A percentile compares a stretch with the other conserved stretches of the same genome.
Evolutionary conservation across 129 eudicot species (phyloP).

Genomic region (Heracleum sosnowskyi): DNA sequence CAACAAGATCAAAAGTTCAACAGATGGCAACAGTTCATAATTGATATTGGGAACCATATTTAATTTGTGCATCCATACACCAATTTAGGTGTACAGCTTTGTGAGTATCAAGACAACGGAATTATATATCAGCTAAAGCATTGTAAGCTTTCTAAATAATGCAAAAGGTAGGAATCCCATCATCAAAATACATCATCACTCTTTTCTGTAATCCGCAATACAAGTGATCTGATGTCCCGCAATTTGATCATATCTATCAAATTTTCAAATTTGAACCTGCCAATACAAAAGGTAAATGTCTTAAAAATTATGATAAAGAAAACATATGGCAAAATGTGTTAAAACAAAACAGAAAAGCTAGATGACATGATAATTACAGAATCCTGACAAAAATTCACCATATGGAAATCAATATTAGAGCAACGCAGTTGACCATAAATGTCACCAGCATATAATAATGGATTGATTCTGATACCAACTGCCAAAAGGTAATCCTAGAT

Average conservation of each 20-base stretch:
- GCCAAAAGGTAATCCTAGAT: neutral
- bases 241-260: neutral
- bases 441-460: neutral
- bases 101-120: neutral
- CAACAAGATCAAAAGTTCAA: neutral
- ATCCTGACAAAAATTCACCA: neutral
- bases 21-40: neutral
- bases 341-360: neutral
- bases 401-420: neutral
- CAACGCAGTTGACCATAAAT: neutral
- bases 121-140: neutral
- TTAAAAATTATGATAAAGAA: neutral
- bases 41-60: neutral
- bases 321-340: neutral
- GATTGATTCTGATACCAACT: neutral
- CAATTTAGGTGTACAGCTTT: conserved; percentile 1
- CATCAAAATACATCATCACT: neutral
- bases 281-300: neutral
- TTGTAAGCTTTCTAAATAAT: neutral
- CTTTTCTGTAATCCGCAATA: neutral
- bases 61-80: neutral
- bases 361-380: neutral
- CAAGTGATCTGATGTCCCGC: neutral
- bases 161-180: neutral
- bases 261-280: neutral